A percentile compares a stretch with the other conserved stretches of the same genome.
These are phyloP conservation scores for Diaporthe velutina DNA, from an alignment of 2,329 filamentous ascomycete species.

Conservation along the genomic window DNA sequence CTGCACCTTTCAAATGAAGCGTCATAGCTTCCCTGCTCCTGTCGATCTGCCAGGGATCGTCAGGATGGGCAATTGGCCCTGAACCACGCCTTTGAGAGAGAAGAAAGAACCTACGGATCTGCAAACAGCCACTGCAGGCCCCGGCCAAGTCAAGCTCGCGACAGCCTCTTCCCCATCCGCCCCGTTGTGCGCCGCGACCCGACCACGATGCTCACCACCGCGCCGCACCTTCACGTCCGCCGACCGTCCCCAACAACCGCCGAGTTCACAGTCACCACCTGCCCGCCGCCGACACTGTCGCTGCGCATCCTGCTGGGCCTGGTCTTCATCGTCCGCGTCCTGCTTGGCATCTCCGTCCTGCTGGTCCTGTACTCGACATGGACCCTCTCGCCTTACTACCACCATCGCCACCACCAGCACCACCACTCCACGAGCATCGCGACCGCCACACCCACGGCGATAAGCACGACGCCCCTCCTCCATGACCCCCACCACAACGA, in stretches of 20 bases:
- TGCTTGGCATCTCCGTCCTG: slow-evolving; percentile 55
- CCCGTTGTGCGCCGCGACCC: slow-evolving; percentile 20
- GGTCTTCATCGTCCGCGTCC: slow-evolving; percentile 58
- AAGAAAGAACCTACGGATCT: background rate
- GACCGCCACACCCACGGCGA: slow-evolving; percentile 11
- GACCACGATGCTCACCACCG: slow-evolving; percentile 70
- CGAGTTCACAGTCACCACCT: slow-evolving; percentile 91
- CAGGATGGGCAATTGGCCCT: slow-evolving; percentile 37
- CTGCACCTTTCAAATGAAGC: background rate
- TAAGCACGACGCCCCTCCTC: slow-evolving; percentile 3
- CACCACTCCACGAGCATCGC: slow-evolving; percentile 26
- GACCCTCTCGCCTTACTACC: slow-evolving; percentile 49
- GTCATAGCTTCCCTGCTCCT: slow-evolving; percentile 20
- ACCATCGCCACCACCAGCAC: slow-evolving; percentile 39
- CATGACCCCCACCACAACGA: slow-evolving; percentile 27
- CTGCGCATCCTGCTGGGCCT: slow-evolving; percentile 60
- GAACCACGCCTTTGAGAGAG: slow-evolving; percentile 33
- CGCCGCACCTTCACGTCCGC: slow-evolving; percentile 71
- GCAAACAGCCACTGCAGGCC: slow-evolving; percentile 12
- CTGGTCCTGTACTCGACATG: slow-evolving; percentile 66
- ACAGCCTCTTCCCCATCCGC: background rate
- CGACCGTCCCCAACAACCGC: slow-evolving; percentile 89
- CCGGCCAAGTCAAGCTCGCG: background rate
- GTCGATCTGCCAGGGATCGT: slow-evolving; percentile 25
- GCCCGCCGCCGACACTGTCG: slow-evolving; percentile 65